Percentiles rank a stretch among this genome's conserved stretches.
phyloP scores from a whole-genome alignment of 2,329 filamentous ascomycete genomes.

The Phaeoacremonium minimum region DNA sequence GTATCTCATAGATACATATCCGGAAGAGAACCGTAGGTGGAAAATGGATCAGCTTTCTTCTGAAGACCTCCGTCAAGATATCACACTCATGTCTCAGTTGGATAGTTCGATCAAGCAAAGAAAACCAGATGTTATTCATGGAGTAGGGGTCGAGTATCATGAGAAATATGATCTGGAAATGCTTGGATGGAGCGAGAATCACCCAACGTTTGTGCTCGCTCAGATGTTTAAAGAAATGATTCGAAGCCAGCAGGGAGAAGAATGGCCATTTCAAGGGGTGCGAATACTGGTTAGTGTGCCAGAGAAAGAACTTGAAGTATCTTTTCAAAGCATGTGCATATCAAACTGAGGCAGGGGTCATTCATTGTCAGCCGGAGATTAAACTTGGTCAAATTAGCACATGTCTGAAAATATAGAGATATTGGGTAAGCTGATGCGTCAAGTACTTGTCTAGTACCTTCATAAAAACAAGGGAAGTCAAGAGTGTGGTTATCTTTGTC shows the following conservation, averaged over 20 bases:
- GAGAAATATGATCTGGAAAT: conserved; percentile 24
- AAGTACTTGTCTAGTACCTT: too few relatives aligned
- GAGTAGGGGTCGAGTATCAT: conserved; percentile 21
- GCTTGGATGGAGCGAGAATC: conserved; percentile 22
- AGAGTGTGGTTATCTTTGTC: too few relatives aligned
- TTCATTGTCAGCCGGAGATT: too few relatives aligned
- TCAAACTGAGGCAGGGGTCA: too few relatives aligned
- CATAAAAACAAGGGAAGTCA: too few relatives aligned
- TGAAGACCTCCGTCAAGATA: conserved; percentile 14
- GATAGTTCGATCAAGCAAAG: conserved; percentile 11
- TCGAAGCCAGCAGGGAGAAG: conserved; percentile 19
- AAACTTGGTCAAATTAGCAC: too few relatives aligned
- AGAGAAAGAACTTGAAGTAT: too few relatives aligned
- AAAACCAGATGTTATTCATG: conserved; percentile 20
- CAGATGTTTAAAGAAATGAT: conserved; percentile 20
- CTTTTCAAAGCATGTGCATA: too few relatives aligned
- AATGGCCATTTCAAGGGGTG: not conserved
- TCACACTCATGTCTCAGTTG: conserved; percentile 6
- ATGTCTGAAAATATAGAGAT: too few relatives aligned
- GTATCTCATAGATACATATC: conserved; percentile 10
- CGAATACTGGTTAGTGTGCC: too few relatives aligned
- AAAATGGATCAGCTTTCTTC: conserved; percentile 8
- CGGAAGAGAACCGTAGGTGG: not conserved
- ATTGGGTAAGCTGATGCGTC: too few relatives aligned
- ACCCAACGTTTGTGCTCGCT: conserved; percentile 23